phyloP scores from a whole-genome alignment of 2,329 filamentous ascomycete genomes.

The Mariannaea sp. region DNA sequence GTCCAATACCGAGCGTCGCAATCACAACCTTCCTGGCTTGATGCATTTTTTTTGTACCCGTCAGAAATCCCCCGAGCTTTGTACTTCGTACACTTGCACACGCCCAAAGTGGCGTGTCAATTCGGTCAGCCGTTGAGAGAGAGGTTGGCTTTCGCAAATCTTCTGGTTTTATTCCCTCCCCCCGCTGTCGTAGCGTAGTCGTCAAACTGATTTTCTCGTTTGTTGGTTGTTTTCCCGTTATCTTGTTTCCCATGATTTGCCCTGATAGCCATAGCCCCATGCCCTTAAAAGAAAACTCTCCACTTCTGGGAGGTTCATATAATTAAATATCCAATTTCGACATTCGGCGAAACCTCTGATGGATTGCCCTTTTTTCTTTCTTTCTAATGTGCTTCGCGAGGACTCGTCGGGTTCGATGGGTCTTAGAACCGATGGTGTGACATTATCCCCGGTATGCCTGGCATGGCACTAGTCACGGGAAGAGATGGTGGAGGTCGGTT shows the following conservation, averaged over 20 bases:
- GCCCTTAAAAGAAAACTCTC: conserved; percentile 6
- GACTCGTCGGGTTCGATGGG: conserved; percentile 21
- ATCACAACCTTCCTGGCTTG: conserved; percentile 25
- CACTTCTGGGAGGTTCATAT: conserved; percentile 23
- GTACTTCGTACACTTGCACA: conserved; percentile 35
- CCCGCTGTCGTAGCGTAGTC: conserved; percentile 17
- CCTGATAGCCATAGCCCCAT: not conserved
- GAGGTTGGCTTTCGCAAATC: conserved; percentile 27
- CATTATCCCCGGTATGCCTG: conserved; percentile 33
- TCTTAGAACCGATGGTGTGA: conserved; percentile 33
- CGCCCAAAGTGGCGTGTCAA: conserved; percentile 34
- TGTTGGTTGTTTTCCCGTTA: too few species aligned
- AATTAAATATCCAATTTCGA: conserved; percentile 30
- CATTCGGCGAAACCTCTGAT: conserved; percentile 14
- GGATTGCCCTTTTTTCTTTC: conserved; percentile 21
- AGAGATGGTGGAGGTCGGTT: conserved; percentile 36
- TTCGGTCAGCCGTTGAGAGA: conserved; percentile 28
- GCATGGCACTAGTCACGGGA: conserved; percentile 39
- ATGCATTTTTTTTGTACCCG: conserved; percentile 18
- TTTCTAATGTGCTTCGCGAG: too few species aligned
- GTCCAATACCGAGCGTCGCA: conserved; percentile 34
- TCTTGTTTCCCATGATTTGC: conserved; percentile 18
- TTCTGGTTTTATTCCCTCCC: conserved; percentile 15
- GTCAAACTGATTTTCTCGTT: not conserved
- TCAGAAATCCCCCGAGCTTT: conserved; percentile 24